A percentile compares a stretch with the other conserved stretches of the same genome.
phyloP scores from a whole-genome alignment of 768 basidiomycete genomes.

The Termitomyces sp. region DNA sequence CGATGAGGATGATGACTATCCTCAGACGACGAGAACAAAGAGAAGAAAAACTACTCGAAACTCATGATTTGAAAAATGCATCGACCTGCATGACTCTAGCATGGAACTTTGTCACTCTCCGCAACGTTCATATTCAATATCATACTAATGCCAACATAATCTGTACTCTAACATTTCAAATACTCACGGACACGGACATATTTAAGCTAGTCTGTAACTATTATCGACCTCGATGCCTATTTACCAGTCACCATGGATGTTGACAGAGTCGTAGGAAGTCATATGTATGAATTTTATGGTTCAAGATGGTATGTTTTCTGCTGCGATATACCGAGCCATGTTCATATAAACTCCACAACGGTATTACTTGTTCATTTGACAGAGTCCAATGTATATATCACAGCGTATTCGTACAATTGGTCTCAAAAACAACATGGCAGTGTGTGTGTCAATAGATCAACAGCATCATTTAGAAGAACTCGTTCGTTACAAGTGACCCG shows the following conservation, averaged over 20 bases:
- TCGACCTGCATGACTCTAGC: background rate
- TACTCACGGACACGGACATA: background rate
- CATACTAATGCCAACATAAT: background rate
- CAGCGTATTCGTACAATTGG: too few relatives aligned
- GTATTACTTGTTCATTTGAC: background rate
- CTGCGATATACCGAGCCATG: background rate
- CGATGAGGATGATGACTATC: conserved; percentile 50
- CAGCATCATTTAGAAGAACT: background rate
- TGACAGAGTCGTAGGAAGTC: background rate
- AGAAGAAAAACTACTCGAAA: conserved; percentile 21
- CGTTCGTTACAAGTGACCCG: conserved; percentile 23
- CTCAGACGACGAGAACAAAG: conserved; percentile 26
- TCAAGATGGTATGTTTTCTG: background rate
- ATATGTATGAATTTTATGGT: background rate
- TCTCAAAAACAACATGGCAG: too few relatives aligned
- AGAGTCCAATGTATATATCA: background rate
- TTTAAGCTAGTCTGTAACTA: background rate
- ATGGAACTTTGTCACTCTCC: background rate
- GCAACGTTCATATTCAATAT: background rate
- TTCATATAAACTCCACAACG: background rate
- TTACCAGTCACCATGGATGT: background rate
- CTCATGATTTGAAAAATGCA: background rate
- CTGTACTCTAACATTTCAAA: background rate
- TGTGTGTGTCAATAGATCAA: too few relatives aligned
- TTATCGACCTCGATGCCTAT: background rate